These are phyloP conservation scores for Trichoderma breve DNA, from an alignment of 2,329 filamentous ascomycete species.

Conservation along the genomic window DNA sequence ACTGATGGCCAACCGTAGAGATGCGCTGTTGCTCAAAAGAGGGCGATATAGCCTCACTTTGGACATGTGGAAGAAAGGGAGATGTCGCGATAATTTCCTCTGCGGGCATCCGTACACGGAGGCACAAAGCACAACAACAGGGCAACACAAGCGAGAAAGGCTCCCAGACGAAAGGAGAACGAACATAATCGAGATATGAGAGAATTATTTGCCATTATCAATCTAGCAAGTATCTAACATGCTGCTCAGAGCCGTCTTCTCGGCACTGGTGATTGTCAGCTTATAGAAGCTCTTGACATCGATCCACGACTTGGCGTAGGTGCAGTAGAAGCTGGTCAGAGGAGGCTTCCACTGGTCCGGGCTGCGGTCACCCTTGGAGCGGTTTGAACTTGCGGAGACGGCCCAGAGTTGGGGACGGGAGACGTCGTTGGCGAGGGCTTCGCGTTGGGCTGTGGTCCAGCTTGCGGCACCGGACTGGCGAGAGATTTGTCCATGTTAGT, in stretches of 20 bases:
- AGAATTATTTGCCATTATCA: neutral
- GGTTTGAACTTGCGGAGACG: constrained; percentile 75
- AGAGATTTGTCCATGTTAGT: neutral
- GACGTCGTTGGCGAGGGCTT: constrained; percentile 75
- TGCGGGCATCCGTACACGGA: neutral
- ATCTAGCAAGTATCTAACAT: constrained; percentile 35
- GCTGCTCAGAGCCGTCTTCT: constrained; percentile 64
- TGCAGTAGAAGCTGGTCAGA: constrained; percentile 68
- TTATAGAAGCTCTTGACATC: constrained; percentile 72
- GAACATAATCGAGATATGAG: neutral
- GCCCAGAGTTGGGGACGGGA: constrained; percentile 73
- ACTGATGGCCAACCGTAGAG: neutral
- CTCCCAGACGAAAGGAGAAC: neutral
- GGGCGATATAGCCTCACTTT: neutral
- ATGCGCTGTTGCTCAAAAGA: neutral
- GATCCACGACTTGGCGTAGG: constrained; percentile 74
- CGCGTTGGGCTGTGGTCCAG: constrained; percentile 68
- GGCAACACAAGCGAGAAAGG: neutral
- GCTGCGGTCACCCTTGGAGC: constrained; percentile 67
- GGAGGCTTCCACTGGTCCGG: constrained; percentile 77
- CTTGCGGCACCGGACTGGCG: constrained; percentile 63
- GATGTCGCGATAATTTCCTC: neutral
- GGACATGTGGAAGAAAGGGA: neutral
- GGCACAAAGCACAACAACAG: neutral
- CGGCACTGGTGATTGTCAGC: constrained; percentile 66